Percentiles rank a stretch among this genome's conserved stretches.
Evolutionary conservation across 306 rosid genomes (phyloP).

Genomic region (Purshia tridentata): DNA sequence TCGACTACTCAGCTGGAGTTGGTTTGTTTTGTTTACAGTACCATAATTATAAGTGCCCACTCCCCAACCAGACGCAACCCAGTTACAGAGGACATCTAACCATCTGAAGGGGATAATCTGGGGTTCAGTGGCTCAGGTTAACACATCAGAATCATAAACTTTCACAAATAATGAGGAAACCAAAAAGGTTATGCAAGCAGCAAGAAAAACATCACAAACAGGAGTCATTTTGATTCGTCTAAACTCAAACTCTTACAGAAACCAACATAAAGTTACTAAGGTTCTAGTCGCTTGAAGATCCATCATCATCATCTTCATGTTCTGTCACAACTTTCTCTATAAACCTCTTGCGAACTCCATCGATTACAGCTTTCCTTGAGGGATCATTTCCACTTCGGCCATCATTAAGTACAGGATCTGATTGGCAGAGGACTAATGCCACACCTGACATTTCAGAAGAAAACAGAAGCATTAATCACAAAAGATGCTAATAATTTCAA

Average conservation of each 20-base stretch:
- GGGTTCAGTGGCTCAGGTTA: neutral
- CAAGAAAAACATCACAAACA: constrained; percentile 14
- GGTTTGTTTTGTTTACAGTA: neutral
- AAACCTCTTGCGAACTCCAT: constrained; percentile 72
- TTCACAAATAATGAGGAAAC: neutral
- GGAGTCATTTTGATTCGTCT: constrained; percentile 24
- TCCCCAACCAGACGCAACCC: neutral
- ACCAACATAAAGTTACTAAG: constrained; percentile 9
- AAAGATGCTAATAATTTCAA: neutral
- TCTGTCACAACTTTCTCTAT: constrained; percentile 75
- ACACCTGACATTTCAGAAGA: constrained; percentile 53
- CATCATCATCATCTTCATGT: constrained; percentile 73
- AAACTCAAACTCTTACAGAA: constrained; percentile 4
- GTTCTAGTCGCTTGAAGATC: constrained; percentile 76
- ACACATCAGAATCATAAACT: constrained; percentile 15
- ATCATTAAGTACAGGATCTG: constrained; percentile 85
- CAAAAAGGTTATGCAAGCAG: neutral
- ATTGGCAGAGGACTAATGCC: constrained; percentile 86
- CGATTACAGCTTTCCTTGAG: constrained; percentile 73
- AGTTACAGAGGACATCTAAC: neutral
- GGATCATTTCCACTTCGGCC: constrained; percentile 58
- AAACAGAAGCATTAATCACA: neutral
- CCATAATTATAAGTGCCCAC: neutral
- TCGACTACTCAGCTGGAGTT: neutral
- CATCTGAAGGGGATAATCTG: neutral